Conservation (phyloP, 2,329 filamentous ascomycete species). For the Colletotrichum noveboracense region DNA sequence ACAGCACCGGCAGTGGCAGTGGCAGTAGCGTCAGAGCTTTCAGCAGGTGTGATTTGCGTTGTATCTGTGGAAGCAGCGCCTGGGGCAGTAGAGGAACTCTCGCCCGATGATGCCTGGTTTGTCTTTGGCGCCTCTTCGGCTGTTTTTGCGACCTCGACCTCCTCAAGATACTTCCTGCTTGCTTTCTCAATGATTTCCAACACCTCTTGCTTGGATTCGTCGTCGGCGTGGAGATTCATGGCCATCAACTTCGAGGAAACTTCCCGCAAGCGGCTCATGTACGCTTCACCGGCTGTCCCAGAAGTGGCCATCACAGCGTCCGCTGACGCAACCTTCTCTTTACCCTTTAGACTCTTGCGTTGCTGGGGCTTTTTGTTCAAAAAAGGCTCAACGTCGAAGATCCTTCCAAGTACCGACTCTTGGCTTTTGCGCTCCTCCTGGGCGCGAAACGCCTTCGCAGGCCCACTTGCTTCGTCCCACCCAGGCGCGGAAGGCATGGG, state of each 20-base stretch:
- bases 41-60: background rate
- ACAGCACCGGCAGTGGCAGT: background rate
- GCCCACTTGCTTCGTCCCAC: conserved; percentile 34
- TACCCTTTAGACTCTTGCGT: conserved; percentile 23
- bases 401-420: conserved; percentile 55
- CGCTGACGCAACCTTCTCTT: background rate
- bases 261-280: conserved; percentile 43
- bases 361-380: conserved; percentile 38
- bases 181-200: conserved; percentile 57
- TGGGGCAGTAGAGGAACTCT: background rate
- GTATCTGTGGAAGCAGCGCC: background rate
- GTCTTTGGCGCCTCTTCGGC: background rate
- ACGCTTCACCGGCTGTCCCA: conserved; percentile 29
- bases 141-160: conserved; percentile 31
- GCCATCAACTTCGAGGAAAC: conserved; percentile 49
- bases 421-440: conserved; percentile 61
- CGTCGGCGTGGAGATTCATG: conserved; percentile 32
- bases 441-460: conserved; percentile 51
- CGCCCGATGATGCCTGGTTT: background rate
- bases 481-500: conserved; percentile 30
- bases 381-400: conserved; percentile 56
- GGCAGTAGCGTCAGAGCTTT: background rate
- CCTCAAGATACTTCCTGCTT: conserved; percentile 54
- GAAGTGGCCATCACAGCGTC: background rate
- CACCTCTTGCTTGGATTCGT: conserved; percentile 47